Percentiles rank a stretch among this genome's conserved stretches.
Conservation (phyloP, 768 basidiomycete species). For the Phylloporus arenicola region DNA sequence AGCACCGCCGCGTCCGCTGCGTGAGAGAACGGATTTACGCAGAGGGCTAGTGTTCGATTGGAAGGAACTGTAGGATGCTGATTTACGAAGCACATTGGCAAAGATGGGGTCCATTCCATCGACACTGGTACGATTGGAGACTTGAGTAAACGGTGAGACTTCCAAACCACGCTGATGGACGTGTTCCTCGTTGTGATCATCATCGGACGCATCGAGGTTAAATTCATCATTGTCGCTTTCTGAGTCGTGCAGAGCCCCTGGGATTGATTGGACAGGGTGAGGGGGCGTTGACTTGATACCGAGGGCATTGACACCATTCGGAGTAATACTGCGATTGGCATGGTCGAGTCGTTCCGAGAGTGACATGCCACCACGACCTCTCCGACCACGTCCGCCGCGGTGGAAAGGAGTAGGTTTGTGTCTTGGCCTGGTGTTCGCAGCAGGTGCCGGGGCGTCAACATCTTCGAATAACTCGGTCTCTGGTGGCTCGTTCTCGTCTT, state of each 20-base stretch:
- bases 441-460: constrained; percentile 34
- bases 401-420: constrained; percentile 53
- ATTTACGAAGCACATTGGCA: constrained; percentile 68
- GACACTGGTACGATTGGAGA: constrained; percentile 63
- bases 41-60: constrained; percentile 53
- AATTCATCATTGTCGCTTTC: constrained; percentile 15
- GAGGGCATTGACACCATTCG: constrained; percentile 31
- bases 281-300: constrained; percentile 18
- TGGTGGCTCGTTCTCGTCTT: constrained; percentile 34
- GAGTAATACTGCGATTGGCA: constrained; percentile 49
- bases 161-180: constrained; percentile 22
- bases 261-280: constrained; percentile 32
- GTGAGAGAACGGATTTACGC: constrained; percentile 51
- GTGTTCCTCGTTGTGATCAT: constrained; percentile 21
- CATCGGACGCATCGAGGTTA: constrained; percentile 23
- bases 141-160: constrained; percentile 34
- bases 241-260: constrained; percentile 26
- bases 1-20: constrained; percentile 45
- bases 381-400: constrained; percentile 39
- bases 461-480: constrained; percentile 46
- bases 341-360: constrained; percentile 60
- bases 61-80: constrained; percentile 38
- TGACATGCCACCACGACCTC: constrained; percentile 49
- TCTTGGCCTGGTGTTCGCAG: constrained; percentile 32
- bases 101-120: constrained; percentile 88